Evolutionary conservation across 2,329 filamentous ascomycete genomes (phyloP).

Genomic region (Fusarium gaditjirri): DNA sequence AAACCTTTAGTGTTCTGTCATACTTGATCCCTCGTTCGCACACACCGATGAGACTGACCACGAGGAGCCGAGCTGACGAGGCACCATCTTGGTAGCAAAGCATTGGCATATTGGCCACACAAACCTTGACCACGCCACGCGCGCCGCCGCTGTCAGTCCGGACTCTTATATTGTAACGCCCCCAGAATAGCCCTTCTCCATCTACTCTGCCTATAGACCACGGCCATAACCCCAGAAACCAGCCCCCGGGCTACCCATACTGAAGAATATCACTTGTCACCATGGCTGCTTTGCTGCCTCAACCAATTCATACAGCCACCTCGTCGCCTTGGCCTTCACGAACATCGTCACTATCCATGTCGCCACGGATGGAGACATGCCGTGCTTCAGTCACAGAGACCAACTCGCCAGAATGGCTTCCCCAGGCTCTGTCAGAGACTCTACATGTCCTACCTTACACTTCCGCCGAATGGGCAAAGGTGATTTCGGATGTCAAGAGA

Average conservation of each 20-base stretch:
- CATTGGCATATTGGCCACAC: constrained; percentile 39
- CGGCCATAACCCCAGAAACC: constrained; percentile 8
- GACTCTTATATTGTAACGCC: constrained; percentile 41
- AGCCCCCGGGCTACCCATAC: constrained; percentile 1
- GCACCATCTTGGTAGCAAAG: constrained; percentile 23
- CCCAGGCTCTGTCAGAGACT: constrained; percentile 29
- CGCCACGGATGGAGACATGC: constrained; percentile 24
- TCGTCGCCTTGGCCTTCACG: constrained; percentile 22
- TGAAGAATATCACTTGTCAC: neutral
- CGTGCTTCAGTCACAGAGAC: constrained; percentile 6
- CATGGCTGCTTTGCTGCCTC: constrained; percentile 38
- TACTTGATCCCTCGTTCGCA: constrained; percentile 5
- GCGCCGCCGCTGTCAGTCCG: constrained; percentile 32
- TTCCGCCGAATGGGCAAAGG: constrained; percentile 61
- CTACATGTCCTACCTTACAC: constrained; percentile 55
- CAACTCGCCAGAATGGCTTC: constrained; percentile 24
- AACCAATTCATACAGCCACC: constrained; percentile 23
- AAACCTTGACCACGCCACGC: constrained; percentile 38
- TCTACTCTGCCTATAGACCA: constrained; percentile 15
- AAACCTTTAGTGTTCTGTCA: constrained; percentile 13
- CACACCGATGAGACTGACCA: constrained; percentile 19
- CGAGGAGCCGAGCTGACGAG: constrained; percentile 30
- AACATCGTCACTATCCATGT: constrained; percentile 28
- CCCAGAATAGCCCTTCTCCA: constrained; percentile 23
- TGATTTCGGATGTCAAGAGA: constrained; percentile 64